phyloP scores from a whole-genome alignment of 345 rosid species.

The Corchorus capsularis region DNA sequence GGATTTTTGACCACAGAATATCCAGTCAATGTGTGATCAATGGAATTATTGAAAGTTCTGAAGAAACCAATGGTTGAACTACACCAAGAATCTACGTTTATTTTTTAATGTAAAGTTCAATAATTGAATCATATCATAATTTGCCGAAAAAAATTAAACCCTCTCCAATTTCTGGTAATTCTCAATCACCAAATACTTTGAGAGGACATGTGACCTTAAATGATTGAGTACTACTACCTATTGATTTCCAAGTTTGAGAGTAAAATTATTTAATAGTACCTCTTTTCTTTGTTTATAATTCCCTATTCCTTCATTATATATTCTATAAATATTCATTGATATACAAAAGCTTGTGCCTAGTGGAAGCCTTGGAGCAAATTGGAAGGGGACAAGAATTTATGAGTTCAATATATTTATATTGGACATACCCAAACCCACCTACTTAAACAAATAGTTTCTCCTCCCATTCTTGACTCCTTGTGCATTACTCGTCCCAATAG shows the following conservation, averaged over 20 bases:
- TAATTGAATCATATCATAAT: neutral
- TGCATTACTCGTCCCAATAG: neutral
- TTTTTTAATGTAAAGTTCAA: no score
- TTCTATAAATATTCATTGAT: neutral
- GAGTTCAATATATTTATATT: neutral
- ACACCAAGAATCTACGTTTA: neutral
- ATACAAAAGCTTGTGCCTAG: neutral
- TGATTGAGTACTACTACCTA: neutral
- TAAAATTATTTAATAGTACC: neutral
- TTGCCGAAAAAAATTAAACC: neutral
- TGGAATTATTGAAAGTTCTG: neutral
- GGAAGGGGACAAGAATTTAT: neutral
- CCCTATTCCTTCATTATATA: neutral
- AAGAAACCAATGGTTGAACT: neutral
- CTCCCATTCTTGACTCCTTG: neutral
- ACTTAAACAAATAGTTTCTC: neutral
- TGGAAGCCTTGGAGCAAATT: slow-evolving; percentile 1
- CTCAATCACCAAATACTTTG: slow-evolving; percentile 2
- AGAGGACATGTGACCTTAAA: slow-evolving; percentile 9
- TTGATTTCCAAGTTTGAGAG: neutral
- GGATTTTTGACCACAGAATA: slow-evolving; percentile 5
- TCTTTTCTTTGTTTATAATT: neutral
- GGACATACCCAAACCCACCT: neutral
- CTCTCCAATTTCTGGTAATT: slow-evolving; percentile 6
- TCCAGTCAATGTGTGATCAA: neutral